Conservation (phyloP, 169 alveolate genomes). For the Plasmodium relictum region DNA sequence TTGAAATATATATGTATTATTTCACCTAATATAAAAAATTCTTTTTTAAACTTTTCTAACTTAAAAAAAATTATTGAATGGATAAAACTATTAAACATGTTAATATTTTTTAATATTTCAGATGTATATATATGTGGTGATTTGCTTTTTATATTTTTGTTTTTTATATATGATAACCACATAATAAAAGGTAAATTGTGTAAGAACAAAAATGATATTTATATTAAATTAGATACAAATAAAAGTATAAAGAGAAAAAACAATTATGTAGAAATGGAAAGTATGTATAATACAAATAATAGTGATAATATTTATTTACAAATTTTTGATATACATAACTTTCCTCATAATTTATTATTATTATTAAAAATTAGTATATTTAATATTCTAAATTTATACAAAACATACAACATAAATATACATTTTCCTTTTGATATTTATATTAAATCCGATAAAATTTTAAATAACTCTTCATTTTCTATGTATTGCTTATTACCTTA, state of each 20-base stretch:
- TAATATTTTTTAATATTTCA: conserved; percentile 20
- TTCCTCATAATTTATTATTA: conserved; percentile 20
- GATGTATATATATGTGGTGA: conserved; percentile 55
- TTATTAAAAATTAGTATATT: conserved; percentile 23
- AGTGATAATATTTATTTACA: not conserved
- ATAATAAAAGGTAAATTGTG: conserved; percentile 13
- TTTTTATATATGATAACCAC: conserved; percentile 23
- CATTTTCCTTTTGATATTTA: conserved; percentile 36
- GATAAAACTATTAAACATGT: conserved; percentile 27
- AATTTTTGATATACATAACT: not conserved
- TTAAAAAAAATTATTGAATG: conserved; percentile 27
- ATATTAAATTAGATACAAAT: conserved; percentile 1
- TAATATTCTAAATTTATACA: conserved; percentile 20
- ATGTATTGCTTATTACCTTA: conserved; percentile 37
- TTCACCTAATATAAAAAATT: conserved; percentile 40
- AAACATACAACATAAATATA: conserved; percentile 12
- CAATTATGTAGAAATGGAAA: not conserved
- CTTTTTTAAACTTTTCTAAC: not conserved
- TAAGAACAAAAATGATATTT: not conserved
- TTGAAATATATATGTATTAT: conserved; percentile 42
- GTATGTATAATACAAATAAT: not conserved
- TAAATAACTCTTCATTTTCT: not conserved
- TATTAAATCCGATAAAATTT: not conserved
- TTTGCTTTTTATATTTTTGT: conserved; percentile 26
- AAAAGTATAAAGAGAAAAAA: conserved; percentile 1